A percentile compares a stretch with the other conserved stretches of the same genome.
Conservation (phyloP, 73 alveolate species). For the Halteria grandinella region DNA sequence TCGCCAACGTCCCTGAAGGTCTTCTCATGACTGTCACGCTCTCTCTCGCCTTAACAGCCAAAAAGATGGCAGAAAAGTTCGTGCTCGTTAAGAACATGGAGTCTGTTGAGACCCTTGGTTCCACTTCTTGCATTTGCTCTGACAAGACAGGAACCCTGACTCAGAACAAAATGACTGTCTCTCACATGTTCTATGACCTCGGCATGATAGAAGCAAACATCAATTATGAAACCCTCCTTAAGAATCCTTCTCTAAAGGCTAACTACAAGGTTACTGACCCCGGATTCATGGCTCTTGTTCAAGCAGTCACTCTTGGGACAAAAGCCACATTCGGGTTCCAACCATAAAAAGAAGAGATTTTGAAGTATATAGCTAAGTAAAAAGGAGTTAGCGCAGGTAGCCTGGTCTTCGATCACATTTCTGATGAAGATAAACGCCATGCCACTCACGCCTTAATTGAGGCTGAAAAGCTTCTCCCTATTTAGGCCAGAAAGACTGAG, state of each 20-base stretch:
- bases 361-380: slow-evolving; percentile 36
- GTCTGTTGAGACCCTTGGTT: slow-evolving; percentile 86
- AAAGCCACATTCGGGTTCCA: slow-evolving; percentile 47
- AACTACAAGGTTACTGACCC: slow-evolving; percentile 45
- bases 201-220: slow-evolving; percentile 15
- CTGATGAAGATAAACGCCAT: slow-evolving; percentile 24
- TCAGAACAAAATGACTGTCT: slow-evolving; percentile 81
- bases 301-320: slow-evolving; percentile 46
- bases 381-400: slow-evolving; percentile 3
- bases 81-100: slow-evolving; percentile 87
- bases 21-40: slow-evolving; percentile 70
- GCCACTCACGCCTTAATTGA: not conserved
- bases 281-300: slow-evolving; percentile 12
- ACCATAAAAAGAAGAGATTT: slow-evolving; percentile 45
- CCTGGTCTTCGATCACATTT: not conserved
- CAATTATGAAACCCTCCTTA: not conserved
- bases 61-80: slow-evolving; percentile 65
- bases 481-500: slow-evolving; percentile 68
- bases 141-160: slow-evolving; percentile 95
- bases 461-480: slow-evolving; percentile 11
- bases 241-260: not conserved
- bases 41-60: slow-evolving; percentile 73
- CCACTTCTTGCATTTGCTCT: slow-evolving; percentile 89
- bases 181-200: slow-evolving; percentile 52
- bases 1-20: slow-evolving; percentile 81